Evolutionary conservation across 257 asterid genomes (phyloP), one percentile per base, ranked within the genome.

Genomic region (Lycium ferocissimum): DNA sequence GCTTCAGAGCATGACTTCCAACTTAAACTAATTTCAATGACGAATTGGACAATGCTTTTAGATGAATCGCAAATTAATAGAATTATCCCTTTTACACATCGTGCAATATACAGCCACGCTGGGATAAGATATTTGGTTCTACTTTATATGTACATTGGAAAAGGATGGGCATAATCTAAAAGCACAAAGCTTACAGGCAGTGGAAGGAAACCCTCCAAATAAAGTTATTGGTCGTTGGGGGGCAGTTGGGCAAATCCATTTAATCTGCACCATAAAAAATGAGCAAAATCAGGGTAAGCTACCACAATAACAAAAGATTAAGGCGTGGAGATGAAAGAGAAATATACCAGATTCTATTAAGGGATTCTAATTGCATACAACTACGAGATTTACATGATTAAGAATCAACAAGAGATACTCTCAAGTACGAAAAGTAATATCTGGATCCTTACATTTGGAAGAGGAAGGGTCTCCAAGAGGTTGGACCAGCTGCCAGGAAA

Each of bases 181-280:
- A 63, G 51, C 15, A 61, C 43, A 58, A 66, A 87, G 90, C 97
- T 92, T 88, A 95, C 98, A 95, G 85, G 98, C 98, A 89, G 93
- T 87, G 86, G 98, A 95, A 47, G 97, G 97, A 88, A 92, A 93
- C 85, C 98, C 98, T 33, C 98, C 98, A 89, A 95, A 95, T 87
- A 93, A 86, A 90, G 95, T 91, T 82, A 95, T 67, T 79, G 97
- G 97, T 65, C 80, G 96, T 83, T 89, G 92, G 63, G 97, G 97
- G 79, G 98, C 95, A 83, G 98, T 91, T 83, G 98, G 98, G 86
- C 98, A 95, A 84, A 95, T 95, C 98, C 98, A 95, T 85, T 95
- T 95, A 81, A 95, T 93, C 98, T 95, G 95, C 92, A 51, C 14
- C 18, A 90, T 37, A 61, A 49, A 18, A 76, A 84, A 59, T 37